Conservation (phyloP, 2,329 filamentous ascomycete genomes). For the Cadophora malorum region DNA sequence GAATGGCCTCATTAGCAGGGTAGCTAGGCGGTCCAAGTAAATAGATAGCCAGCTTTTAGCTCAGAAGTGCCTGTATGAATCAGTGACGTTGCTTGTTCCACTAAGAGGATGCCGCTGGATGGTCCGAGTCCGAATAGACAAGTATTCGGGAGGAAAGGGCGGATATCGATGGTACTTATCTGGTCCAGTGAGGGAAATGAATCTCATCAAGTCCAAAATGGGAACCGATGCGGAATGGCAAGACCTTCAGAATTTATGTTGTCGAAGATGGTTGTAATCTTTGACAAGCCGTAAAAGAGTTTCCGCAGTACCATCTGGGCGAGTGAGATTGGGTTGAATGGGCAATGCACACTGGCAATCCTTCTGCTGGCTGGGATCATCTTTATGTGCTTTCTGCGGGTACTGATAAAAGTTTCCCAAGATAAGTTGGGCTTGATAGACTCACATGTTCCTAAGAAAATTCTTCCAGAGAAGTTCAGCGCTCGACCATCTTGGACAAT, state of each 20-base stretch:
- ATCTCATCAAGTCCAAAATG: slow-evolving; percentile 21
- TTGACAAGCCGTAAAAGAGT: slow-evolving; percentile 20
- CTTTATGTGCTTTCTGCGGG: slow-evolving; percentile 23
- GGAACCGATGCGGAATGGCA: slow-evolving; percentile 9
- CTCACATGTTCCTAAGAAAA: slow-evolving; percentile 29
- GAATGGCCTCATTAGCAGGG: slow-evolving; percentile 18
- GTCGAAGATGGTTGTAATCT: slow-evolving; percentile 25
- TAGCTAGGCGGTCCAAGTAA: slow-evolving; percentile 24
- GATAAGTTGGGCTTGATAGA: background rate
- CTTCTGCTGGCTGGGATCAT: slow-evolving; percentile 21
- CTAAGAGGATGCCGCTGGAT: background rate
- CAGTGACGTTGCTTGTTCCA: slow-evolving; percentile 21
- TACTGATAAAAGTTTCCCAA: background rate
- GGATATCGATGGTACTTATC: slow-evolving; percentile 20
- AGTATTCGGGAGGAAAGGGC: slow-evolving; percentile 22
- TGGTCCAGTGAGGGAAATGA: slow-evolving; percentile 22
- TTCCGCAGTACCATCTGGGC: slow-evolving; percentile 24
- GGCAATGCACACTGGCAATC: slow-evolving; percentile 16
- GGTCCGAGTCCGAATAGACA: slow-evolving; percentile 20
- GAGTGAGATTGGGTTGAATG: slow-evolving; percentile 23
- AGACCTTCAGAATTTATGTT: slow-evolving; percentile 23
- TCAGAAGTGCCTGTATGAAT: slow-evolving; percentile 25
- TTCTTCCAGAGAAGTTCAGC: slow-evolving; percentile 19
- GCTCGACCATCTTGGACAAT: slow-evolving; percentile 26
- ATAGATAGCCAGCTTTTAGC: slow-evolving; percentile 23